Evolutionary conservation across 163 green algal species (phyloP).

Genomic region (Scenedesmus sp.): DNA sequence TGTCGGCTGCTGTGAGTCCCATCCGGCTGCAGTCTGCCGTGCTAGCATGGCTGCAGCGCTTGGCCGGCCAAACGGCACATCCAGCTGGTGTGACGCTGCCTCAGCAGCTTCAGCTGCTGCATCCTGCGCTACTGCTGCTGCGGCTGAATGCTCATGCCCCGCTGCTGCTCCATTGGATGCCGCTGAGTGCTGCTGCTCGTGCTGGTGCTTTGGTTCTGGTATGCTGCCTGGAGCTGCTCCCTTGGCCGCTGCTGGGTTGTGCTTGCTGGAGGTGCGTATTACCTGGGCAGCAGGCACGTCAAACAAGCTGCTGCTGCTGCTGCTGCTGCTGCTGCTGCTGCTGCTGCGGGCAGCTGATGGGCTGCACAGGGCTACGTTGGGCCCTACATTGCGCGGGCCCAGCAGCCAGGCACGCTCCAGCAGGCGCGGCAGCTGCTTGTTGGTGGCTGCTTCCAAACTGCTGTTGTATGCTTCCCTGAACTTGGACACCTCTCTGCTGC

Average conservation of each 20-base stretch:
- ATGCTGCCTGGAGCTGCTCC: neutral
- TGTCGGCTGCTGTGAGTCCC: slow-evolving; percentile 8
- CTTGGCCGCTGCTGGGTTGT: slow-evolving; percentile 31
- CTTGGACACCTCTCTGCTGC: slow-evolving; percentile 13
- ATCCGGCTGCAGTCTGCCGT: slow-evolving; percentile 14
- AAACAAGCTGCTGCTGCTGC: slow-evolving; percentile 64
- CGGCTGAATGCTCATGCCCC: slow-evolving; percentile 5
- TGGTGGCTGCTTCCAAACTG: neutral
- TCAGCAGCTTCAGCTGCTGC: neutral
- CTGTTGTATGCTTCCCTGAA: slow-evolving; percentile 18
- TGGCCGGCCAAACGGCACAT: neutral
- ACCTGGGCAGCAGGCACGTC: slow-evolving; percentile 57
- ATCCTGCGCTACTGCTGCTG: neutral
- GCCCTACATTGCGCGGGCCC: slow-evolving; percentile 82
- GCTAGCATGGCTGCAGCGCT: slow-evolving; percentile 5
- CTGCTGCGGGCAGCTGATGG: slow-evolving; percentile 5
- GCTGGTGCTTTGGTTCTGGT: slow-evolving; percentile 5
- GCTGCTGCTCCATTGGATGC: slow-evolving; percentile 19
- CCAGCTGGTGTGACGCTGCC: neutral
- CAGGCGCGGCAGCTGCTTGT: slow-evolving; percentile 53
- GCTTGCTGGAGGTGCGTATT: slow-evolving; percentile 57
- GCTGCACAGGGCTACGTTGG: slow-evolving; percentile 86
- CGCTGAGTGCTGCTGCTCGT: slow-evolving; percentile 31
- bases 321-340: slow-evolving; percentile 33
- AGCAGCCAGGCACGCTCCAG: slow-evolving; percentile 86